phyloP scores from a whole-genome alignment of 2,329 filamentous ascomycete genomes.

The Juglanconis oblonga region DNA sequence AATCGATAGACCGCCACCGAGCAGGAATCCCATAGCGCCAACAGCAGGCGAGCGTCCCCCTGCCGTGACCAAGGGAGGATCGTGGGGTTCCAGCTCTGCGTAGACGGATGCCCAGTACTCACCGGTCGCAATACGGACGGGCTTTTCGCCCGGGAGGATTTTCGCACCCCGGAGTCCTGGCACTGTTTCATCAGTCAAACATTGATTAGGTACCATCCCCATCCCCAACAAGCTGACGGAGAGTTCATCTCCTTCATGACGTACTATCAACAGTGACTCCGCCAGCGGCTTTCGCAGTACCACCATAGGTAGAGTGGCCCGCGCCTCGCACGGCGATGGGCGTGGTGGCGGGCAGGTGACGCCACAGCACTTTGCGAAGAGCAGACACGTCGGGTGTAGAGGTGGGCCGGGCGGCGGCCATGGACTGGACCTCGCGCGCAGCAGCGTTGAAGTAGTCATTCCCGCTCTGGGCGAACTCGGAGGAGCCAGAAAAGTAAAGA shows the following conservation, averaged over 20 bases:
- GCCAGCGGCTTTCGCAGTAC: background rate
- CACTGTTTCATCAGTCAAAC: background rate
- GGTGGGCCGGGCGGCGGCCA: background rate
- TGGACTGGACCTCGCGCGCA: background rate
- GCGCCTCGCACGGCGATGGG: conserved; percentile 4
- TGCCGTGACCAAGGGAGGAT: background rate
- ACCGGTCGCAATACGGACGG: background rate
- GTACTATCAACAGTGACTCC: conserved; percentile 4
- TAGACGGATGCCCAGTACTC: conserved; percentile 1
- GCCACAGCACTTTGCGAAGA: background rate
- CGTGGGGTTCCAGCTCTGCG: conserved; percentile 1
- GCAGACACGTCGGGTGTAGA: conserved; percentile 5
- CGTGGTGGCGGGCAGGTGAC: background rate
- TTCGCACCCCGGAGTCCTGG: conserved; percentile 4
- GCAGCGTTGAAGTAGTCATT: conserved; percentile 4
- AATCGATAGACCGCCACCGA: conserved; percentile 5
- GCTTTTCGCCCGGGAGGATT: background rate
- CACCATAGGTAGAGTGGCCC: conserved; percentile 2
- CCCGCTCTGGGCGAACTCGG: background rate
- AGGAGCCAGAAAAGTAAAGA: conserved; percentile 5
- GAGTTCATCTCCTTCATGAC: background rate
- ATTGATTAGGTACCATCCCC: too few relatives aligned
- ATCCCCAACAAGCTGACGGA: too few relatives aligned
- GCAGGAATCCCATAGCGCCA: conserved; percentile 1
- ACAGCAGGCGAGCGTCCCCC: conserved; percentile 5